Conservation (phyloP, 345 rosid species). For the Brassica napus region DNA sequence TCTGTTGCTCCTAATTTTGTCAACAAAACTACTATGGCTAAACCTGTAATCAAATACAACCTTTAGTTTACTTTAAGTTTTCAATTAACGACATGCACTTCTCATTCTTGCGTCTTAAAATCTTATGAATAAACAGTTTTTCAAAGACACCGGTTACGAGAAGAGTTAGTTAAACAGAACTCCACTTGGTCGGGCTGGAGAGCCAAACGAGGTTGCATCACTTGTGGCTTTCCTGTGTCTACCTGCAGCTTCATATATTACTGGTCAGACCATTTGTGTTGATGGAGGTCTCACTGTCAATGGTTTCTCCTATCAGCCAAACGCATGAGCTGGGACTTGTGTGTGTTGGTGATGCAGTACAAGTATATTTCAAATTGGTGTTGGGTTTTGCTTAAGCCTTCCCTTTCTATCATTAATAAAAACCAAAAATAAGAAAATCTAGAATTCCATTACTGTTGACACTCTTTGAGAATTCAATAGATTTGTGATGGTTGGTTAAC, state of each 20-base stretch:
- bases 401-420: background rate
- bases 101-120: background rate
- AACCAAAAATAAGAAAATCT: background rate
- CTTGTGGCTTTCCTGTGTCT: background rate
- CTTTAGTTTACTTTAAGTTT: background rate
- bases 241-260: background rate
- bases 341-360: background rate
- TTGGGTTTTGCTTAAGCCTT: background rate
- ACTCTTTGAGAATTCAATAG: background rate
- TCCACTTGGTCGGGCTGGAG: background rate
- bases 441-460: background rate
- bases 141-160: background rate
- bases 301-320: background rate
- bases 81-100: background rate
- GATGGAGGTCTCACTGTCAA: background rate
- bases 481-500: background rate
- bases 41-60: background rate
- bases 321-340: background rate
- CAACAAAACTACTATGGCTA: slow-evolving; percentile 44
- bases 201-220: background rate
- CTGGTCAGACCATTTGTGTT: background rate
- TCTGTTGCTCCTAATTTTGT: slow-evolving; percentile 50
- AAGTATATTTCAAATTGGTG: background rate
- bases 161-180: background rate
- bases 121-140: background rate